A percentile compares a stretch with the other conserved stretches of the same genome.
Conservation (phyloP, 2,329 filamentous ascomycete genomes). For the Aschersonia sp. region DNA sequence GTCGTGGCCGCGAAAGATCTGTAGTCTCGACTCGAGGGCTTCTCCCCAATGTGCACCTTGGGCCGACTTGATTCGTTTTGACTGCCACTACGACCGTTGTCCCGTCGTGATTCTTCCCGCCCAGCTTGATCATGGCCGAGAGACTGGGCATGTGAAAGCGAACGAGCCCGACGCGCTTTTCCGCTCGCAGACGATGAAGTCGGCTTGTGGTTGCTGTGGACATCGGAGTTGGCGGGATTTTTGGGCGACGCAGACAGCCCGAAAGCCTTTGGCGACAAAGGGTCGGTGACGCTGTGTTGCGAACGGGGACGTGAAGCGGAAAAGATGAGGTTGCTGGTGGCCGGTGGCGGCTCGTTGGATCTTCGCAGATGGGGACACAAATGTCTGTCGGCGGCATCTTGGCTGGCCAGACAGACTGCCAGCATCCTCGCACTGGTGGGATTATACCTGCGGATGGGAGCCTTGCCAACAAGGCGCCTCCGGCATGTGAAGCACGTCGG, state of each 20-base stretch:
- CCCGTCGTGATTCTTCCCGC: not conserved
- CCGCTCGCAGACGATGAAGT: not conserved
- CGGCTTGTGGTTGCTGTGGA: not conserved
- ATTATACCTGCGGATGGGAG: conserved; percentile 65
- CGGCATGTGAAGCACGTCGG: conserved; percentile 72
- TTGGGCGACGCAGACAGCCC: not conserved
- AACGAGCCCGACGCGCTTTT: too few species aligned
- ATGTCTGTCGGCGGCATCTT: conserved; percentile 58
- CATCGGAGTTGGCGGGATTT: not conserved
- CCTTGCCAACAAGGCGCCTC: conserved; percentile 48
- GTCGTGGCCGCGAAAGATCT: conserved; percentile 48
- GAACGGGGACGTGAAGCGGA: conserved; percentile 11
- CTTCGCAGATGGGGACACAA: conserved; percentile 44
- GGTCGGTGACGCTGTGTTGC: not conserved
- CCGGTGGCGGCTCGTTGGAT: conserved; percentile 27
- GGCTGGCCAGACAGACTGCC: conserved; percentile 66
- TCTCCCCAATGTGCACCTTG: conserved; percentile 29
- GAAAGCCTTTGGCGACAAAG: not conserved
- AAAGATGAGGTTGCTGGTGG: conserved; percentile 33
- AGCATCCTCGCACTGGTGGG: conserved; percentile 69
- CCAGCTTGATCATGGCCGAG: too few species aligned
- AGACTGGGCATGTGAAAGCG: too few species aligned
- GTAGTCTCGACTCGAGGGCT: conserved; percentile 37
- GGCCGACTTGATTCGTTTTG: not conserved
- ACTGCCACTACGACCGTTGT: not conserved